Evolutionary conservation across 441 rosid species (phyloP).

Genomic region (Aleurites moluccanus): DNA sequence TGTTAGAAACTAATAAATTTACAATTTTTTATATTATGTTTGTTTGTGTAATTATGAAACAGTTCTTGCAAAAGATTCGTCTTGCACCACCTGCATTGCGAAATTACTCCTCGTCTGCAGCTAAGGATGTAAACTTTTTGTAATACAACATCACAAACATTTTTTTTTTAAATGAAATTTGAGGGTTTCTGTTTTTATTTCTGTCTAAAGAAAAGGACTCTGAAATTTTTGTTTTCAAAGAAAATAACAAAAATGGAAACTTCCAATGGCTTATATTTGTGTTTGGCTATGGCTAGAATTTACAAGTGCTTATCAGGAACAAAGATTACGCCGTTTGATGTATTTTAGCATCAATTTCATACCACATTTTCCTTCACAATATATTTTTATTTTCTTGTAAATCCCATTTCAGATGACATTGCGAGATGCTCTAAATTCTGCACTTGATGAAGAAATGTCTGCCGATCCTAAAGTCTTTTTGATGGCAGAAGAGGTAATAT

Average conservation of each 20-base stretch:
- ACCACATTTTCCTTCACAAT: too few species aligned
- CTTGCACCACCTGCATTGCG: slow-evolving; percentile 32
- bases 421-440: slow-evolving; percentile 69
- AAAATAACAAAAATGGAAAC: not conserved
- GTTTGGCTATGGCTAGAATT: too few species aligned
- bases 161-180: too few species aligned
- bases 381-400: too few species aligned
- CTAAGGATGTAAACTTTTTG: slow-evolving; percentile 40
- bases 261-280: too few species aligned
- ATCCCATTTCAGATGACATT: slow-evolving; percentile 44
- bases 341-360: too few species aligned
- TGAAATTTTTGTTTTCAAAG: too few species aligned
- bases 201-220: too few species aligned
- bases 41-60: slow-evolving; percentile 24
- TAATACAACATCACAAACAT: too few species aligned
- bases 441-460: slow-evolving; percentile 85
- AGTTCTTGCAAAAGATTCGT: slow-evolving; percentile 34
- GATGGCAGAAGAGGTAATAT: slow-evolving; percentile 78
- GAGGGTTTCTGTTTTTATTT: too few species aligned
- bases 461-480: slow-evolving; percentile 75
- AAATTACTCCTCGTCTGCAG: slow-evolving; percentile 47
- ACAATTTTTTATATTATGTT: not conserved
- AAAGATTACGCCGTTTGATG: too few species aligned
- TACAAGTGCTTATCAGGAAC: too few species aligned
- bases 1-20: not conserved